Evolutionary conservation across 2,329 filamentous ascomycete species (phyloP), one percentile per base, ranked within the genome.

Genomic region (Colletotrichum siamense): DNA sequence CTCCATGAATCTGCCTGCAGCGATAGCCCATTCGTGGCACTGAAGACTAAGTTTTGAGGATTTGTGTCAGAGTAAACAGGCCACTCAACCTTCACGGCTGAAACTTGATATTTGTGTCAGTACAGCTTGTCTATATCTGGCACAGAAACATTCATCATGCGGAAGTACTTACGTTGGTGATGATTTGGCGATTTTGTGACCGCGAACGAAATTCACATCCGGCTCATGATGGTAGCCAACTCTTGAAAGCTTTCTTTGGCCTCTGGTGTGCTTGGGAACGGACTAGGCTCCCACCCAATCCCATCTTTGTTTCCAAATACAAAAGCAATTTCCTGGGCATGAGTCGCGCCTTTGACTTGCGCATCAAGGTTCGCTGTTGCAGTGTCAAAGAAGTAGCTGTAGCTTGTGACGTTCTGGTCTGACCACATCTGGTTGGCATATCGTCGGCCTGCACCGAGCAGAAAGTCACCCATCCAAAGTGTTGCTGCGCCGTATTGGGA

Each of bases 51-150:
- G 4, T 39, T 39, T 18, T 39, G 36, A 39, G 39, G 39, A 44
- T 44, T n/a, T n/a, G 18, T 6, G 39, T 3, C 2, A 0, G 9
- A n/a, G 39, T 44, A 44, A 0, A 6, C 39, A n/a, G 39, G 9
- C 39, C 39, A 44, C 18, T 44, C 9, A n/a, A n/a, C 18, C 18
- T n/a, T 1, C 0, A 12, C 39, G 2, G 5, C 2, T 6, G 39
- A n/a, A 0, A n/a, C 39, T 44, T 6, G 16, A 44, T 0, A n/a
- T 44, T n/a, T 5, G 39, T 44, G 2, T n/a, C 9, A 10, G 1
- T 10, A 3, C 0, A 44, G 18, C 5, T 12, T 10, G 0, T 44
- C 18, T n/a, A 4, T 10, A 34, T 34, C 2, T 34, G 18, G 5
- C 15, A 26, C 26, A 26, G 26, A 26, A 26, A 26, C 28, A 10